Percentiles rank a stretch among this genome's conserved stretches.
These are phyloP conservation scores for Penicillium concentricum DNA, from an alignment of 2,329 filamentous ascomycete species.

Conservation along the genomic window DNA sequence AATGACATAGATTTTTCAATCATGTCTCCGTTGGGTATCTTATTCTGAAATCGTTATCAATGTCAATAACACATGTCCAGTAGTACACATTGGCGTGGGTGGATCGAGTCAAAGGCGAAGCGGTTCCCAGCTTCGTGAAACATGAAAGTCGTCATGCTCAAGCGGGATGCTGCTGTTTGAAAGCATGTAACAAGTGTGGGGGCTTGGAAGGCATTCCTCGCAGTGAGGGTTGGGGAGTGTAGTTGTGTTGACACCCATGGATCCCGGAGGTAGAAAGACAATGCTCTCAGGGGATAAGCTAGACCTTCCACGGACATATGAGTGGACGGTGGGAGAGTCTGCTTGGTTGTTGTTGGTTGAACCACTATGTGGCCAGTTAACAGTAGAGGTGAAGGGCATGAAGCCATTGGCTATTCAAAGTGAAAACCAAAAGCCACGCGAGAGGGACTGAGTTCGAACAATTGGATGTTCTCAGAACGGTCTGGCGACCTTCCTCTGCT, in stretches of 20 bases:
- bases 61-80: not conserved
- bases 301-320: not conserved
- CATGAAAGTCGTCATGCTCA: not conserved
- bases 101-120: not conserved
- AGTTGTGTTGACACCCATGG: not conserved
- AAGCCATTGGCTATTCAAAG: not conserved
- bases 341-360: not conserved
- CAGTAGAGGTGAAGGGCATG: not conserved
- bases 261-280: not conserved
- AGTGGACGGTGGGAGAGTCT: not conserved
- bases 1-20: constrained; percentile 2
- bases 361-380: not conserved
- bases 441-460: not conserved
- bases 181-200: not conserved
- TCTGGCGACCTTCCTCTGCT: constrained; percentile 89
- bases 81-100: not conserved
- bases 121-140: not conserved
- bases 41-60: constrained; percentile 6
- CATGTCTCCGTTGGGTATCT: constrained; percentile 10
- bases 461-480: constrained; percentile 64
- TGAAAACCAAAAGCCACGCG: not conserved
- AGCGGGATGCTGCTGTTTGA: not conserved
- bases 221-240: not conserved
- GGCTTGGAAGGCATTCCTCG: not conserved
- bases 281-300: not conserved